Conservation (phyloP, 73 alveolate genomes). For the Stentor coeruleus region DNA sequence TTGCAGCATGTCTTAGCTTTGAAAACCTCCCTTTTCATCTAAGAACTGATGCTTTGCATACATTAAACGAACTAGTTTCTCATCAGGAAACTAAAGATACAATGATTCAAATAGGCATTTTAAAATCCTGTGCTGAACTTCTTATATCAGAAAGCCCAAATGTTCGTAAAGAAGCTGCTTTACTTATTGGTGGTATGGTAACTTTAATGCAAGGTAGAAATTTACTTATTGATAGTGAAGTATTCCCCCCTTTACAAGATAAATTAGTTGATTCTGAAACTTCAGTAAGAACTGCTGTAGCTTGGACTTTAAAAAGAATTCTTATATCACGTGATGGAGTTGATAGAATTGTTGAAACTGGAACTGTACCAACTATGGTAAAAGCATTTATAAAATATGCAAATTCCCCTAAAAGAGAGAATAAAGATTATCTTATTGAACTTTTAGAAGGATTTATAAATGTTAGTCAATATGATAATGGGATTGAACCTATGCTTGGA, state of each 20-base stretch:
- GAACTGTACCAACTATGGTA: constrained; percentile 70
- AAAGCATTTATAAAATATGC: constrained; percentile 74
- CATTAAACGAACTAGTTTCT: constrained; percentile 80
- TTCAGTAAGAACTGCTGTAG: constrained; percentile 83
- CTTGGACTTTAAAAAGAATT: constrained; percentile 70
- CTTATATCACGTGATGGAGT: constrained; percentile 74
- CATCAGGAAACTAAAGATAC: constrained; percentile 80
- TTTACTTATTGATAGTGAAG: constrained; percentile 45
- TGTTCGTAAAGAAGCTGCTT: constrained; percentile 84
- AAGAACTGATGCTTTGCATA: constrained; percentile 79
- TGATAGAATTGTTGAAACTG: constrained; percentile 71
- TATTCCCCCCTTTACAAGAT: constrained; percentile 67
- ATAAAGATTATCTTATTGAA: constrained; percentile 70
- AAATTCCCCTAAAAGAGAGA: constrained; percentile 59
- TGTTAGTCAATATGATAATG: constrained; percentile 77
- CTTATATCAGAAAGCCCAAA: constrained; percentile 60
- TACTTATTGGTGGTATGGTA: constrained; percentile 70
- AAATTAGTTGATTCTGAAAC: constrained; percentile 66
- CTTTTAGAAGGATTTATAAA: constrained; percentile 79
- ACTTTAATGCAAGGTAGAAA: constrained; percentile 75
- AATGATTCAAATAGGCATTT: constrained; percentile 74
- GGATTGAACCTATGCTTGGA: constrained; percentile 81
- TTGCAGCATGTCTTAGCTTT: constrained; percentile 60
- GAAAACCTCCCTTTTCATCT: constrained; percentile 54
- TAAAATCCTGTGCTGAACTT: constrained; percentile 60